phyloP scores from a whole-genome alignment of 176 grass and related monocot species.

The Carex cristatella region DNA sequence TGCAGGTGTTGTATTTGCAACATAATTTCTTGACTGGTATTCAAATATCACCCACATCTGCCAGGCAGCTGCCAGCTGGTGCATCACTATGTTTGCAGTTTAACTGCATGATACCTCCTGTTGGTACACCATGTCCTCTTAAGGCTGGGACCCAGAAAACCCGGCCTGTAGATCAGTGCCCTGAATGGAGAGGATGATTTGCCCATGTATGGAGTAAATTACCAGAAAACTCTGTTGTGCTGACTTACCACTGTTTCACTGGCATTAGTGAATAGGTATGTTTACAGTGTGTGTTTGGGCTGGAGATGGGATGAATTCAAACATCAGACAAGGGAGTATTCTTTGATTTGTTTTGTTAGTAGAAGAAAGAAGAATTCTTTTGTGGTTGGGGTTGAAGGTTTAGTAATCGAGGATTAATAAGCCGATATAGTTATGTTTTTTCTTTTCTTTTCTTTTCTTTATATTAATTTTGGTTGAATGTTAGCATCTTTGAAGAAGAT shows the following conservation, averaged over 20 bases:
- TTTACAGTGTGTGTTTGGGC: slow-evolving; percentile 25
- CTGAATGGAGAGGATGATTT: slow-evolving; percentile 62
- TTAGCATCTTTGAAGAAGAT: slow-evolving; percentile 47
- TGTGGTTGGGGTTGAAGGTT: slow-evolving; percentile 23
- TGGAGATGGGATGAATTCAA: slow-evolving; percentile 9
- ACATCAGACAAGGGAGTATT: slow-evolving; percentile 39
- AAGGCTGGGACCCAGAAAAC: slow-evolving; percentile 87
- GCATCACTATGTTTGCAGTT: slow-evolving; percentile 88
- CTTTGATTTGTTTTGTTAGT: slow-evolving; percentile 79
- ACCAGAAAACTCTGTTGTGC: background rate
- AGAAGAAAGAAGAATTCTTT: slow-evolving; percentile 19
- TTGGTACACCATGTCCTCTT: slow-evolving; percentile 84
- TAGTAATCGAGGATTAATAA: slow-evolving; percentile 31
- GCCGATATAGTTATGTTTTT: slow-evolving; percentile 30
- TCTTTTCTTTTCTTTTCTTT: background rate
- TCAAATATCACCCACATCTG: slow-evolving; percentile 62
- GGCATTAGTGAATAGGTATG: background rate
- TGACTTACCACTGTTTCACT: slow-evolving; percentile 5
- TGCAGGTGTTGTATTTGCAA: slow-evolving; percentile 91
- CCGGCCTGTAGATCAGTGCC: slow-evolving; percentile 83
- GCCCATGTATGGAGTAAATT: background rate
- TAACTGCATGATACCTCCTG: slow-evolving; percentile 94
- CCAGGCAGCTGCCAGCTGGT: slow-evolving; percentile 48
- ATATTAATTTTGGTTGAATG: slow-evolving; percentile 19
- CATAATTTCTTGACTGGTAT: slow-evolving; percentile 94